phyloP scores from a whole-genome alignment of 1,284 basidiomycete species.

The Cystobasidium sp. region DNA sequence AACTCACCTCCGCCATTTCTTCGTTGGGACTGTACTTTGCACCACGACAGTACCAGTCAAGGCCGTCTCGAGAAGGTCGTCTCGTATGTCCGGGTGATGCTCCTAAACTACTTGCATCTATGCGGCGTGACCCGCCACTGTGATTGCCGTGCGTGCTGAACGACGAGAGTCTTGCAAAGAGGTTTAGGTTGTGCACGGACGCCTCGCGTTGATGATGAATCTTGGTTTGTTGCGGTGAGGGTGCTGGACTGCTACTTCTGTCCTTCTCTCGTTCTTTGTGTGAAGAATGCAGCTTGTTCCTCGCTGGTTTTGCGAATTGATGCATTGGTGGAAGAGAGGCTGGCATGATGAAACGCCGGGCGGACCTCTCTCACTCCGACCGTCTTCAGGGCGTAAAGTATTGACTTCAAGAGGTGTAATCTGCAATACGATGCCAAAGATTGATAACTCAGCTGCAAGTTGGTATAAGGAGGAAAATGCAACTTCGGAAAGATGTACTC shows the following conservation, averaged over 20 bases:
- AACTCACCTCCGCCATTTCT: conserved; percentile 15
- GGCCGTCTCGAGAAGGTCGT: conserved; percentile 22
- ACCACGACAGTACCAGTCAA: conserved; percentile 33
- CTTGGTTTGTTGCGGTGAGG: conserved; percentile 5
- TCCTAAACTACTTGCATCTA: conserved; percentile 10
- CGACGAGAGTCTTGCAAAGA: conserved; percentile 22
- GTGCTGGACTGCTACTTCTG: background rate
- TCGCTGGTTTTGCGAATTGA: conserved; percentile 26
- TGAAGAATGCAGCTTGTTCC: conserved; percentile 22
- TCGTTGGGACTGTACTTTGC: conserved; percentile 10
- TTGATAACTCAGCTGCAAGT: too few relatives aligned
- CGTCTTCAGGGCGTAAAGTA: background rate
- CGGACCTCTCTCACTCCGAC: background rate
- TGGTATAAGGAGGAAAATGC: too few relatives aligned
- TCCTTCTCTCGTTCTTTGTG: background rate
- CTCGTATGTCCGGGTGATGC: background rate
- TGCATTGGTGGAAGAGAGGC: conserved; percentile 40
- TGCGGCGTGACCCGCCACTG: conserved; percentile 28
- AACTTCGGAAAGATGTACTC: too few relatives aligned
- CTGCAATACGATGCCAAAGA: too few relatives aligned
- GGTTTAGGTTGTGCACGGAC: background rate
- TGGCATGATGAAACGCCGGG: conserved; percentile 19
- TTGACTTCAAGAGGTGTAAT: too few relatives aligned
- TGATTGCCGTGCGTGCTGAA: conserved; percentile 24
- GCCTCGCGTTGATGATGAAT: background rate